phyloP scores from a whole-genome alignment of 2,329 filamentous ascomycete genomes.

The Pseudonectria foliicola region DNA sequence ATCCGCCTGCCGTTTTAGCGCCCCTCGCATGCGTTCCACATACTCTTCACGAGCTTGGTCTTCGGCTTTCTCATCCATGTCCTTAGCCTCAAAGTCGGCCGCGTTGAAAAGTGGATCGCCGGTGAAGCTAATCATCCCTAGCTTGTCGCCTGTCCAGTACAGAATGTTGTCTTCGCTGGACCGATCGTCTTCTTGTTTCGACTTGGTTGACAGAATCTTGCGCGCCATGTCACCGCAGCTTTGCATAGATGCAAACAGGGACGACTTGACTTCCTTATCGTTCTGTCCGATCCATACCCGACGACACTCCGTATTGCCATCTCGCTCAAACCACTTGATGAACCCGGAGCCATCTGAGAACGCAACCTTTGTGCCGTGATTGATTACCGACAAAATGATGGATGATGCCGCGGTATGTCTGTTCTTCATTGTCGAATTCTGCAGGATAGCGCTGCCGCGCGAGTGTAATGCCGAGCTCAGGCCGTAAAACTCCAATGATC shows the following conservation, averaged over 20 bases:
- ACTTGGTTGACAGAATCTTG: constrained; percentile 63
- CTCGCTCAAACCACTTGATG: constrained; percentile 85
- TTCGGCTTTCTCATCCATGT: constrained; percentile 37
- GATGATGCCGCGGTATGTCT: constrained; percentile 74
- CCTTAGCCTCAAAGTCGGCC: constrained; percentile 44
- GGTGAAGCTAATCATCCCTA: constrained; percentile 66
- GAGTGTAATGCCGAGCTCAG: constrained; percentile 32
- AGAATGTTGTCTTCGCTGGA: constrained; percentile 61
- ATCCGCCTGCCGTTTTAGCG: constrained; percentile 69
- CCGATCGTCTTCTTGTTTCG: constrained; percentile 23
- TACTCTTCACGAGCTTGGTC: constrained; percentile 55
- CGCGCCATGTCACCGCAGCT: constrained; percentile 66
- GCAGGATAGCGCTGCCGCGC: constrained; percentile 20
- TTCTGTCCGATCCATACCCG: constrained; percentile 49
- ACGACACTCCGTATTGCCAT: constrained; percentile 59
- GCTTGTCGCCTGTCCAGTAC: constrained; percentile 80
- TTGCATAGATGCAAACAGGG: constrained; percentile 45
- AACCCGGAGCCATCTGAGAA: constrained; percentile 79
- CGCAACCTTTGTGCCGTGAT: constrained; percentile 75
- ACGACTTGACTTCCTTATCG: constrained; percentile 37
- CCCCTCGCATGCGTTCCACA: constrained; percentile 63
- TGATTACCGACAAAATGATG: constrained; percentile 72
- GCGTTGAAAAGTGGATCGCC: constrained; percentile 39
- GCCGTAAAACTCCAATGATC: constrained; percentile 81
- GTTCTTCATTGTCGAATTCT: constrained; percentile 59